phyloP scores from a whole-genome alignment of 139 green algal species.

The Chlorella sp. region DNA sequence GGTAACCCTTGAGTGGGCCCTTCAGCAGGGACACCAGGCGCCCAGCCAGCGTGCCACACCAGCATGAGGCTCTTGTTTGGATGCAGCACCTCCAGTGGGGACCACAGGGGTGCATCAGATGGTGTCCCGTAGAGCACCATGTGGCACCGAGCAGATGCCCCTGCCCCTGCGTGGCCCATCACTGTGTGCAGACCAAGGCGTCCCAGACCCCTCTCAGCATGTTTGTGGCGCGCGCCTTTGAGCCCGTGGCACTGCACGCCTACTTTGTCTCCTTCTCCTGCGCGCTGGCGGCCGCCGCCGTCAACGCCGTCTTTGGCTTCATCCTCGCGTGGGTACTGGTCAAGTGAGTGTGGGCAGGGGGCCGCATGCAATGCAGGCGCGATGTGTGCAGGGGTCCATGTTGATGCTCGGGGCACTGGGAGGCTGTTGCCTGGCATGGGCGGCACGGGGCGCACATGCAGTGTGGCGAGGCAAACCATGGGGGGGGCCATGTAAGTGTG shows the following conservation, averaged over 20 bases:
- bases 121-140: not conserved
- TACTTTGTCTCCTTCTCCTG: conserved; percentile 64
- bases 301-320: conserved; percentile 71
- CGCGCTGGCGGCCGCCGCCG: conserved; percentile 37
- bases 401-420: too few species aligned
- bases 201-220: conserved; percentile 24
- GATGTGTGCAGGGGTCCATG: too few species aligned
- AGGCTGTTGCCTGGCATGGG: not conserved
- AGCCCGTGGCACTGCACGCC: conserved; percentile 56
- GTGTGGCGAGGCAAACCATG: too few species aligned
- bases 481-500: too few species aligned
- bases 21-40: too few species aligned
- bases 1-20: too few species aligned
- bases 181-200: conserved; percentile 28
- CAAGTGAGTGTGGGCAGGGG: conserved; percentile 28
- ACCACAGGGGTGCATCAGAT: not conserved
- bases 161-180: not conserved
- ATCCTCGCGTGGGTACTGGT: conserved; percentile 67
- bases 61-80: not conserved
- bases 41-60: not conserved
- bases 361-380: too few species aligned
- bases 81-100: too few species aligned
- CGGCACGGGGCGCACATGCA: too few species aligned
- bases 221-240: conserved; percentile 42
- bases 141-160: not conserved